phyloP scores from a whole-genome alignment of 306 rosid genomes.

The Trifolium subterraneum region DNA sequence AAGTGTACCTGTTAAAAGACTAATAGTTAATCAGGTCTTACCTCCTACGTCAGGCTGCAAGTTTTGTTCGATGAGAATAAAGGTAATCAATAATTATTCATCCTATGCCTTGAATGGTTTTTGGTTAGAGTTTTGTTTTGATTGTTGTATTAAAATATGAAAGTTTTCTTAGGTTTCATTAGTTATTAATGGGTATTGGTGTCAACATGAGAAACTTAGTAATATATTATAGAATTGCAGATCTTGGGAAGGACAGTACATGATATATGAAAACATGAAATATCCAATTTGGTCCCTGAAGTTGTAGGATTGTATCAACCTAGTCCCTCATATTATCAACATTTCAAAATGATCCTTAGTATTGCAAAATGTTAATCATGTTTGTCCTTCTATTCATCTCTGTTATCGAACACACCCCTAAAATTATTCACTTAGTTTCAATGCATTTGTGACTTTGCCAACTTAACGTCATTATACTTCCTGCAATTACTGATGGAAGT shows the following conservation, averaged over 20 bases:
- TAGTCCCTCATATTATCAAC: not conserved
- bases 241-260: not conserved
- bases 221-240: not conserved
- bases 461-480: not conserved
- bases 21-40: constrained; percentile 76
- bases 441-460: not conserved
- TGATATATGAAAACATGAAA: not conserved
- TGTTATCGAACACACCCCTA: not conserved
- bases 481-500: not conserved
- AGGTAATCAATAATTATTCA: constrained; percentile 51
- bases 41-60: constrained; percentile 83
- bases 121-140: constrained; percentile 4
- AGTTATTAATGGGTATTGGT: not conserved
- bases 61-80: constrained; percentile 79
- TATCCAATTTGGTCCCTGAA: not conserved
- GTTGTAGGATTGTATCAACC: not conserved
- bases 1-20: constrained; percentile 72
- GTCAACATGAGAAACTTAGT: not conserved
- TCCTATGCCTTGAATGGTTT: constrained; percentile 2
- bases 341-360: not conserved
- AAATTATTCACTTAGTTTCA: not conserved
- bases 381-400: not conserved
- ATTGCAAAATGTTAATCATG: not conserved
- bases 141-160: constrained; percentile 12
- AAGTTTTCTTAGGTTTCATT: not conserved